These are phyloP conservation scores for Tolypocladium sp. DNA, from an alignment of 2,329 filamentous ascomycete species.

Conservation along the genomic window DNA sequence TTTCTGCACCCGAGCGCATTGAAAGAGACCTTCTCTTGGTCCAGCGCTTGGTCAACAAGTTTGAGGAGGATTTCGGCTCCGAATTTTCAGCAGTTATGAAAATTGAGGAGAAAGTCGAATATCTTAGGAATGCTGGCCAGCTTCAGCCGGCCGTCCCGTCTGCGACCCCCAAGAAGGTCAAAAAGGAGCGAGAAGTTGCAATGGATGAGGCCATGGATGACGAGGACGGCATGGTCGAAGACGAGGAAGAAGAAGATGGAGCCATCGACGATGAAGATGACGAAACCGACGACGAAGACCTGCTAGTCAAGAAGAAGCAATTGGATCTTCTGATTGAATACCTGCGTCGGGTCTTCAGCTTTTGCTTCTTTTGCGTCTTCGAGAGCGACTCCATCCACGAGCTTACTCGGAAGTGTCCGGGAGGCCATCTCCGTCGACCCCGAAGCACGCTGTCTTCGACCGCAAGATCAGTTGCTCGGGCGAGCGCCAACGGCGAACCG, in stretches of 20 bases:
- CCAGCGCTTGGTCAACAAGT: constrained; percentile 70
- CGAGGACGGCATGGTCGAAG: constrained; percentile 58
- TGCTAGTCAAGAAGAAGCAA: constrained; percentile 91
- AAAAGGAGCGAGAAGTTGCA: constrained; percentile 50
- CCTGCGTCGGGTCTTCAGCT: constrained; percentile 91
- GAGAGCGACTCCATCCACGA: constrained; percentile 97
- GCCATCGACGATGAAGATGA: constrained; percentile 80
- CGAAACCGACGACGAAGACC: constrained; percentile 82
- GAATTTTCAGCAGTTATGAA: constrained; percentile 68
- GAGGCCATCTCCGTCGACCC: constrained; percentile 90
- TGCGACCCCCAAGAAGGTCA: constrained; percentile 46
- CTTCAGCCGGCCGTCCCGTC: constrained; percentile 57
- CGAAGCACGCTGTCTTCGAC: constrained; percentile 74
- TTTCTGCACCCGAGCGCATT: constrained; percentile 87
- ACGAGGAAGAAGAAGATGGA: constrained; percentile 76
- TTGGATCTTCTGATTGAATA: constrained; percentile 95
- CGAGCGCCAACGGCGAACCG: constrained; percentile 71
- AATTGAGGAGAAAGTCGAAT: constrained; percentile 80
- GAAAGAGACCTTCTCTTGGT: constrained; percentile 83
- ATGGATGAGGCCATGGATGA: constrained; percentile 56
- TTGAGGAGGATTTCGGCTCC: constrained; percentile 74
- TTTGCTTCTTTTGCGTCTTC: constrained; percentile 99
- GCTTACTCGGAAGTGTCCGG: constrained; percentile 88
- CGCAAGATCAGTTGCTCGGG: constrained; percentile 75
- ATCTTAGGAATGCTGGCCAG: constrained; percentile 65